Percentiles rank a stretch among this genome's conserved stretches.
These are phyloP conservation scores for Solidago caesia DNA, from an alignment of 129 eudicot genomes.

Conservation along the genomic window DNA sequence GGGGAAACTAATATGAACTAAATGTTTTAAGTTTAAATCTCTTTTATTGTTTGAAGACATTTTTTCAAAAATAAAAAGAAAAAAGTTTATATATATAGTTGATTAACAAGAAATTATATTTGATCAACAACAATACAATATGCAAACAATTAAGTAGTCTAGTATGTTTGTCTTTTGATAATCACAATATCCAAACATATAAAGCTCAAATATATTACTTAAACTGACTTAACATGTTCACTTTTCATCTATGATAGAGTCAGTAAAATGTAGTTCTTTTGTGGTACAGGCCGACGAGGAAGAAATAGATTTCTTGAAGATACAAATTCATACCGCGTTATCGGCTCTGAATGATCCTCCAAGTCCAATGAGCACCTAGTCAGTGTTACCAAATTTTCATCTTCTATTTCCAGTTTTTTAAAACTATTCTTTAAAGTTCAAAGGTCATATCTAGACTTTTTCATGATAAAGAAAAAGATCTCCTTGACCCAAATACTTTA, in stretches of 20 bases:
- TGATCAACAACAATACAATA: too few relatives aligned
- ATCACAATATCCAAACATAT: too few relatives aligned
- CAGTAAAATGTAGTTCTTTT: neutral
- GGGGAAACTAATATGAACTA: too few relatives aligned
- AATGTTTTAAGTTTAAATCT: too few relatives aligned
- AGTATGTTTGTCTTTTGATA: too few relatives aligned
- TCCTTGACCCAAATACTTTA: neutral
- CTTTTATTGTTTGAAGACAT: too few relatives aligned
- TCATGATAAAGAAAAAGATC: neutral
- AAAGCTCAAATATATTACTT: too few relatives aligned
- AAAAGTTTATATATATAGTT: too few relatives aligned
- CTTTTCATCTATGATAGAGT: neutral
- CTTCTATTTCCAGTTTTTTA: neutral
- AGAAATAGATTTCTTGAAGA: slow-evolving; percentile 39
- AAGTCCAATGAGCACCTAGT: slow-evolving; percentile 42
- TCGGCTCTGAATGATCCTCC: slow-evolving; percentile 38
- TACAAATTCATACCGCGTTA: slow-evolving; percentile 45
- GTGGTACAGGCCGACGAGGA: slow-evolving; percentile 40
- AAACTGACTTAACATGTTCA: neutral
- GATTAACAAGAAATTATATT: too few relatives aligned
- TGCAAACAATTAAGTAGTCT: too few relatives aligned
- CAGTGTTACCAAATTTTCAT: neutral
- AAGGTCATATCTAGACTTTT: neutral
- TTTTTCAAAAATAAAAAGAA: too few relatives aligned
- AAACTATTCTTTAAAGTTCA: neutral